Evolutionary conservation across 2,329 filamentous ascomycete species (phyloP), one percentile per base, ranked within the genome.

Genomic region (Thelonectria blattea): DNA sequence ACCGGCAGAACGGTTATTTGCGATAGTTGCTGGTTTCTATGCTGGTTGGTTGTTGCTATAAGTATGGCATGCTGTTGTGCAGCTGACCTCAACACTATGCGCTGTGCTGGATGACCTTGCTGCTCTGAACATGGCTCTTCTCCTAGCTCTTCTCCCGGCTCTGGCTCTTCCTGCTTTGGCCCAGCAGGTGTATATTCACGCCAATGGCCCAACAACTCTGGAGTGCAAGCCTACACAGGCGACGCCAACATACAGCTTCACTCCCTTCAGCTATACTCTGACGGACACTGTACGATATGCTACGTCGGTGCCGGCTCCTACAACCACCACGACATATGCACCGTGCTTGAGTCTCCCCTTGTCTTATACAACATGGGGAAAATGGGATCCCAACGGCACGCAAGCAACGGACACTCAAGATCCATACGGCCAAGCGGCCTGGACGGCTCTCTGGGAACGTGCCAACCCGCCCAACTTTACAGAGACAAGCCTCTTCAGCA

Each of bases 391-490:
- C 3, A 71, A 67, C 34, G 68, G 68, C 3, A 53, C 58, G 6
- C 65, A 66, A 37, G 69, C 72, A 0, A 69, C 67, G 2, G 72
- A 74, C 41, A 68, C 66, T 0, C 61, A 74, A 39, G 69, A 75
- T 39, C 67, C 66, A 0, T 75, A 73, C 24, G 74, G 74, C 0
- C 65, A 64, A 10, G 73, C 72, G 1, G 72, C 73, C 1, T 76
- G 73, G 67, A 74, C 65, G 9, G 72, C 69, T 3, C 65, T 76
- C 0, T 76, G 74, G 74, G 66, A 74, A 10, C 58, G 68, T 41
- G 74, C 71, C 10, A 72, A 74, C 34, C 73, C 73, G 10, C 71
- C 72, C 41, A 74, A 75, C 48, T 76, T 75, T 50, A 76, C 74
- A 3, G 69, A 72, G 32, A 71, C 60, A 20, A 67, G 58, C 14